Evolutionary conservation across 169 alveolate genomes (phyloP), one percentile per base, ranked within the genome.

Genomic region (Toxoplasma gondii): DNA sequence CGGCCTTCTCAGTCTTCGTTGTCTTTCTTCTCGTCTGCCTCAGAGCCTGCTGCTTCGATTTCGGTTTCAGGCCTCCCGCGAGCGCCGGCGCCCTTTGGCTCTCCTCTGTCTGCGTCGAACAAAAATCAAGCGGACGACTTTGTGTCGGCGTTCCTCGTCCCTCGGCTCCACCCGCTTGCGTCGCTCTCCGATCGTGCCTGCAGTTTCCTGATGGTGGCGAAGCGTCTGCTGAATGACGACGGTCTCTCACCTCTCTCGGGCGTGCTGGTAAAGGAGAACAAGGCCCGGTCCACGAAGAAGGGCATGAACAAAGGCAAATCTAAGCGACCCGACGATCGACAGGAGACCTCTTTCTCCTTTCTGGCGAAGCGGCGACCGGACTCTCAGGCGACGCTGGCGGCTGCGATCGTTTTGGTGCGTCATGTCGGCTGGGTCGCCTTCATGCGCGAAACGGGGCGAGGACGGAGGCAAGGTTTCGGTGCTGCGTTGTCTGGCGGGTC

Each of bases 151-250:
- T 41, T 36, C 78, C 45, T 39, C 45, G 80, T 45, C 24, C 69
- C 58, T 41, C 7, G 44, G 74, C 31, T 39, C 2, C 91, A 86
- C 34, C 91, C 91, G 36, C 44, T 86, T 43, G 24, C 49, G 31
- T 67, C 74, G 38, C 64, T 86, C 80, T 86, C 91, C 36, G 91
- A 86, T 10, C 69, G 69, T 1, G 12, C 80, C 69, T 86, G 91
- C 78, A 41, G 70, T 34, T 43, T 86, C 45, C 80, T 86, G 45
- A 24, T 49, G 78, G 91, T 45, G 78, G 58, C 91, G 29, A 31
- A n/a, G 43, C 49, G 91, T 10, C 78, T 45, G 38, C 78, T 86
- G 64, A 86, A 45, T 36, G 84, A 39, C 31, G 45, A 86, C 38
- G 91, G 58, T 44, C 27, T 1, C 74, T 49, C 43, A 45, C 80